These are phyloP conservation scores for Spongiforma sp. DNA, from an alignment of 1,284 basidiomycete species.

Conservation along the genomic window DNA sequence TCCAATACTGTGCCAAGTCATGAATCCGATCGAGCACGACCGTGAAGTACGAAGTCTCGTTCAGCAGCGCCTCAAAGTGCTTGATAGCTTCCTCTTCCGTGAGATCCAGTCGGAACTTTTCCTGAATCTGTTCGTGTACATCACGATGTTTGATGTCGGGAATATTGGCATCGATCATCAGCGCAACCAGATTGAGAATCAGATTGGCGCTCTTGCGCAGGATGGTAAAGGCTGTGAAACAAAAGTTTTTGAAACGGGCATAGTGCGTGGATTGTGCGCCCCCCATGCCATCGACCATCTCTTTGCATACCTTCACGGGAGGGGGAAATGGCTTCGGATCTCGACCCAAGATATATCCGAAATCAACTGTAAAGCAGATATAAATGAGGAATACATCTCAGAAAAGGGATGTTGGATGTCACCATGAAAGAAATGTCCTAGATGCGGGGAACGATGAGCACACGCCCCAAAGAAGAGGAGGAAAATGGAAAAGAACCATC, in stretches of 20 bases:
- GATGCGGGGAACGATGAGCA: slow-evolving; percentile 7
- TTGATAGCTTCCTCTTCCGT: slow-evolving; percentile 97
- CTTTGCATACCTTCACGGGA: slow-evolving; percentile 98
- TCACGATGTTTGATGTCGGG: slow-evolving; percentile 96
- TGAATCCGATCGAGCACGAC: slow-evolving; percentile 94
- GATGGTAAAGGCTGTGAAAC: slow-evolving; percentile 95
- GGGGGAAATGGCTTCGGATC: slow-evolving; percentile 99
- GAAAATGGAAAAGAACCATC: slow-evolving; percentile 69
- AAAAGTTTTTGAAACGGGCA: slow-evolving; percentile 93
- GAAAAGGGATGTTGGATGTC: slow-evolving; percentile 1
- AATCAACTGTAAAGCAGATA: slow-evolving; percentile 76
- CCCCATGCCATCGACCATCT: slow-evolving; percentile 99
- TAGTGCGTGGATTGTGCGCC: slow-evolving; percentile 94
- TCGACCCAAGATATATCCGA: slow-evolving; percentile 97
- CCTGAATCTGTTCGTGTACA: slow-evolving; percentile 88
- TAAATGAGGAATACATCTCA: slow-evolving; percentile 15
- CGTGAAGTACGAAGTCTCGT: slow-evolving; percentile 95
- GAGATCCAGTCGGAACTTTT: slow-evolving; percentile 95
- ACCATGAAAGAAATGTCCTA: slow-evolving; percentile 89
- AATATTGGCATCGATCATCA: slow-evolving; percentile 99
- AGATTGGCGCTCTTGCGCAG: slow-evolving; percentile 98
- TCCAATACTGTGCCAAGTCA: slow-evolving; percentile 85
- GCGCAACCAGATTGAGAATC: slow-evolving; percentile 93
- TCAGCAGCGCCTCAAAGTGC: slow-evolving; percentile 92
- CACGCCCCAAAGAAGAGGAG: neutral